Percentiles rank a stretch among this genome's conserved stretches.
phyloP scores from a whole-genome alignment of 306 rosid species.

The Fagus crenata region DNA sequence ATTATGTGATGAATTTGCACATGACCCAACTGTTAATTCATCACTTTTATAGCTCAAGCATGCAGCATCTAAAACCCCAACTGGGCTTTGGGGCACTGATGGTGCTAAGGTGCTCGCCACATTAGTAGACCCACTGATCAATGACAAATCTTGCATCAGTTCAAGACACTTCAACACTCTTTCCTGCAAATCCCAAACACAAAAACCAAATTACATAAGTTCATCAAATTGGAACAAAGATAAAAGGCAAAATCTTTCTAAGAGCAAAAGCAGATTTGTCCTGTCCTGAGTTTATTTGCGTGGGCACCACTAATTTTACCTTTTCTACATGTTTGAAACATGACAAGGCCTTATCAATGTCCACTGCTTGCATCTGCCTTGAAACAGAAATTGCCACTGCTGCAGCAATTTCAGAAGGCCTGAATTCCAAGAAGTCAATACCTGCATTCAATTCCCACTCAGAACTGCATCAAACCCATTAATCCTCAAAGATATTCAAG shows the following conservation, averaged over 20 bases:
- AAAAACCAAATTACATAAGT: constrained; percentile 11
- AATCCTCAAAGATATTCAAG: constrained; percentile 28
- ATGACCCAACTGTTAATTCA: constrained; percentile 46
- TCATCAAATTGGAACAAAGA: constrained; percentile 15
- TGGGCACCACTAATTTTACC: constrained; percentile 48
- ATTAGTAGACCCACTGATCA: constrained; percentile 35
- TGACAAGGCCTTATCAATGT: constrained; percentile 44
- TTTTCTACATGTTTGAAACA: constrained; percentile 48
- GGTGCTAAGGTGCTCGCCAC: constrained; percentile 31
- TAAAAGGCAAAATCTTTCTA: constrained; percentile 23
- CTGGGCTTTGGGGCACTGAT: constrained; percentile 69
- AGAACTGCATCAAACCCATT: constrained; percentile 40
- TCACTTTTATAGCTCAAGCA: constrained; percentile 61
- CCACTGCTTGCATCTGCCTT: constrained; percentile 43
- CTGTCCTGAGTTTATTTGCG: constrained; percentile 9
- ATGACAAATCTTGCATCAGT: constrained; percentile 47
- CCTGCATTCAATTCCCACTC: constrained; percentile 57
- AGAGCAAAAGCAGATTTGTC: constrained; percentile 22
- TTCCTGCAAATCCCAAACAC: constrained; percentile 51
- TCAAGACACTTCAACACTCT: constrained; percentile 70
- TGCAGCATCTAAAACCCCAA: constrained; percentile 61
- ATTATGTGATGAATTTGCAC: constrained; percentile 42
- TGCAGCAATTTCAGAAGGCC: constrained; percentile 83
- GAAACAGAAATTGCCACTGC: constrained; percentile 66
- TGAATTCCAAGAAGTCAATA: constrained; percentile 80